Evolutionary conservation across 352 stramenopile species (phyloP).

Genomic region (Globisporangium sylvaticum): DNA sequence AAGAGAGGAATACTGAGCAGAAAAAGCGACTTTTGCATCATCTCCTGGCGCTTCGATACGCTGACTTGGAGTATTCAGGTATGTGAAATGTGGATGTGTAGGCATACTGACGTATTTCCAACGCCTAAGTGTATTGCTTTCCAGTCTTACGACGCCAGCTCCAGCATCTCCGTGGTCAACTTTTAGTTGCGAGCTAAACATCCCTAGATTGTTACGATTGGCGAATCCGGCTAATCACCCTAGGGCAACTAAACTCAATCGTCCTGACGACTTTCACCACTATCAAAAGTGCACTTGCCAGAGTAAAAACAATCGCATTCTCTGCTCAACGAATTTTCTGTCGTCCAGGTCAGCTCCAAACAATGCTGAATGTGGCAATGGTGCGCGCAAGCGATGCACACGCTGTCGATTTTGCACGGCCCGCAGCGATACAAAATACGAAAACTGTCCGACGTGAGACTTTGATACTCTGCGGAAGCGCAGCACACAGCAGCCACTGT

Average conservation of each 20-base stretch:
- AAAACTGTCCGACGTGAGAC: slow-evolving; percentile 69
- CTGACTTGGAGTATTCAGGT: slow-evolving; percentile 58
- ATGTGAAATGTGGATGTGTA: background rate
- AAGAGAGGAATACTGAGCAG: slow-evolving; percentile 26
- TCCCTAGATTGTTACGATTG: background rate
- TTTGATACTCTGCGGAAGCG: slow-evolving; percentile 45
- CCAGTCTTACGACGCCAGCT: slow-evolving; percentile 50
- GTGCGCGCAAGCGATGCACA: slow-evolving; percentile 72
- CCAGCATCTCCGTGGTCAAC: slow-evolving; percentile 60
- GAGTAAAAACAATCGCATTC: slow-evolving; percentile 35
- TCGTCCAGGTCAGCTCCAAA: slow-evolving; percentile 52
- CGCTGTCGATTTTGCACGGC: slow-evolving; percentile 37
- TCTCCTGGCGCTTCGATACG: slow-evolving; percentile 63
- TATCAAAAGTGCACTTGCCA: slow-evolving; percentile 31
- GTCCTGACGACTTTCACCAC: slow-evolving; percentile 1
- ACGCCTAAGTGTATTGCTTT: background rate
- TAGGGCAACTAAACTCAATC: background rate
- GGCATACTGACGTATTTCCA: background rate
- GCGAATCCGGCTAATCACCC: background rate
- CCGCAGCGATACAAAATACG: slow-evolving; percentile 63
- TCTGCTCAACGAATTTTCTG: slow-evolving; percentile 40
- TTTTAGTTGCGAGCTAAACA: slow-evolving; percentile 25
- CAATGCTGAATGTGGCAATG: slow-evolving; percentile 60
- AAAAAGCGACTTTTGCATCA: slow-evolving; percentile 58
- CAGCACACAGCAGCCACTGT: slow-evolving; percentile 47